Conservation (phyloP, 805 yeast species). For the Kodamaea jinghongensis region DNA sequence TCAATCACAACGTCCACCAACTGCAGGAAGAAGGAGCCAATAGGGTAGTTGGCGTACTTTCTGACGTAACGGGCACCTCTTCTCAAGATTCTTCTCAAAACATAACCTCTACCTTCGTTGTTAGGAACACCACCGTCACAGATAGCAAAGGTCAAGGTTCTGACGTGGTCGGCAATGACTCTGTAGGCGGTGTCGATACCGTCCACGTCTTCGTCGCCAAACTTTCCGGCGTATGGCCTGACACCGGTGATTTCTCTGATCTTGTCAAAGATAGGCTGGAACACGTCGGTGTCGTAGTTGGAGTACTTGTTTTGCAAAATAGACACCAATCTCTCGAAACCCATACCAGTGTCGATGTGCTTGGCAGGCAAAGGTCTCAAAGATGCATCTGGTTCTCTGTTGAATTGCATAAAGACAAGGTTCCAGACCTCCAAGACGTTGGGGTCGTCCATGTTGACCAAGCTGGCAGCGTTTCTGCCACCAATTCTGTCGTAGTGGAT, state of each 20-base stretch:
- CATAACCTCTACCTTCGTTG: slow-evolving; percentile 99
- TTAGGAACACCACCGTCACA: slow-evolving; percentile 99
- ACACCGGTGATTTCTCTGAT: slow-evolving; percentile 93
- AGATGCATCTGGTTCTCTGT: slow-evolving; percentile 85
- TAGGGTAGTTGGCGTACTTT: slow-evolving; percentile 93
- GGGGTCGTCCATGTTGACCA: slow-evolving; percentile 97
- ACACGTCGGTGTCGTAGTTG: slow-evolving; percentile 96
- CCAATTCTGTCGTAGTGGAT: slow-evolving; percentile 98
- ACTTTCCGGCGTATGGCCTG: slow-evolving; percentile 86
- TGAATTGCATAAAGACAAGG: slow-evolving; percentile 93
- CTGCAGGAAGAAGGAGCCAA: slow-evolving; percentile 89
- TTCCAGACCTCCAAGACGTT: slow-evolving; percentile 98
- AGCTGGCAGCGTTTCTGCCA: slow-evolving; percentile 88
- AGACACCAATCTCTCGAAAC: slow-evolving; percentile 95
- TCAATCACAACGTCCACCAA: slow-evolving; percentile 90
- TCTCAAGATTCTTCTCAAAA: slow-evolving; percentile 91
- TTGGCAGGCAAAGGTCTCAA: slow-evolving; percentile 85
- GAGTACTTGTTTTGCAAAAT: slow-evolving; percentile 87
- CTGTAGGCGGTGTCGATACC: slow-evolving; percentile 98
- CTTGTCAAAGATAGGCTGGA: slow-evolving; percentile 78
- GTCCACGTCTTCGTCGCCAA: slow-evolving; percentile 88
- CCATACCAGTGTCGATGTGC: slow-evolving; percentile 98
- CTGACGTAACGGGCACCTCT: slow-evolving; percentile 97
- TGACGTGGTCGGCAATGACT: slow-evolving; percentile 96
- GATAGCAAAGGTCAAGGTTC: slow-evolving; percentile 93